These are phyloP conservation scores for Sporothrix mexicana DNA, from an alignment of 2,329 filamentous ascomycete genomes.

Conservation along the genomic window DNA sequence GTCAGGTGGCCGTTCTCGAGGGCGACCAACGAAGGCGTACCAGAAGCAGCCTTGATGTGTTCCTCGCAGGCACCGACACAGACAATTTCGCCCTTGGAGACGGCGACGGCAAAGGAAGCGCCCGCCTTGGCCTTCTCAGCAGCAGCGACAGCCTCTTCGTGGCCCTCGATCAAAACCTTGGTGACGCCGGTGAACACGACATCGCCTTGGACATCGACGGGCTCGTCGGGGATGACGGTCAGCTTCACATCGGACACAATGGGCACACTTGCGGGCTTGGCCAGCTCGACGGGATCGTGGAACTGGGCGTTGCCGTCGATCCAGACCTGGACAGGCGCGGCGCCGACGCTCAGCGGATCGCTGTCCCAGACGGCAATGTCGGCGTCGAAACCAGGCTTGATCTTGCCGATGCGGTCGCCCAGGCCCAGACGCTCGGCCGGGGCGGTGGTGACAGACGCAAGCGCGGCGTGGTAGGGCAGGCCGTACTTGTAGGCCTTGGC, in stretches of 20 bases:
- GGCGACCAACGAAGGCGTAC: conserved; percentile 46
- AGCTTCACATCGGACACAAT: conserved; percentile 51
- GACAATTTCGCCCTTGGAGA: conserved; percentile 59
- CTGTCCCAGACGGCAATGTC: conserved; percentile 68
- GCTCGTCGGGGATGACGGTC: conserved; percentile 51
- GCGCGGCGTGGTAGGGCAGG: conserved; percentile 64
- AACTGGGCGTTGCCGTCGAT: conserved; percentile 67
- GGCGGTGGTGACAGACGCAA: conserved; percentile 63
- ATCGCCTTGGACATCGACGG: conserved; percentile 47
- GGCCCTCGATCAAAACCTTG: conserved; percentile 56
- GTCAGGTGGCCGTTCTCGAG: conserved; percentile 67
- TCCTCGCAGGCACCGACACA: conserved; percentile 61
- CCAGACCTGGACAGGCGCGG: conserved; percentile 66
- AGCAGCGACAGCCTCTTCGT: conserved; percentile 43
- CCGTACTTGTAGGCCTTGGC: conserved; percentile 66
- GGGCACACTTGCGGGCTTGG: conserved; percentile 53
- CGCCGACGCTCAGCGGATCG: conserved; percentile 65
- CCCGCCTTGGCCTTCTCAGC: background rate
- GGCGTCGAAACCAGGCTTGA: conserved; percentile 66
- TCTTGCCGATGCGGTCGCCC: conserved; percentile 62
- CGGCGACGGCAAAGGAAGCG: conserved; percentile 47
- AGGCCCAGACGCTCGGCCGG: conserved; percentile 65
- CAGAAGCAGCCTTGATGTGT: conserved; percentile 49
- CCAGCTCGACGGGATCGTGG: conserved; percentile 59
- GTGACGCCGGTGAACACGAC: conserved; percentile 64